phyloP scores from a whole-genome alignment of 2,329 filamentous ascomycete genomes.

The Teratosphaeria nubilosa region DNA sequence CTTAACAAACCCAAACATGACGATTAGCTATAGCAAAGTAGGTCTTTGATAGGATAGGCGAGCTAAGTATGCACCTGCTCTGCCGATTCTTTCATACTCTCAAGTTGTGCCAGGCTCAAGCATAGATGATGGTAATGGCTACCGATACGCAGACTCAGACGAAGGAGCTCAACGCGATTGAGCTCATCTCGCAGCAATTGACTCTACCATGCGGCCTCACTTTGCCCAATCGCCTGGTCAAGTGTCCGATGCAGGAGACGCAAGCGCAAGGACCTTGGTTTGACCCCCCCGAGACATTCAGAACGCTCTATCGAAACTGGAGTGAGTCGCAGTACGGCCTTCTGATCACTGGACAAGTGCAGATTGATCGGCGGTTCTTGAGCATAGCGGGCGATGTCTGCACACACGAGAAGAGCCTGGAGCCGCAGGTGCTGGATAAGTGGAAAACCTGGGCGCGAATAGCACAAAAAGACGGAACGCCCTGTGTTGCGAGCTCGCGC shows the following conservation, averaged over 20 bases:
- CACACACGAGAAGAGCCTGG: slow-evolving; percentile 15
- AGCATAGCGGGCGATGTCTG: slow-evolving; percentile 24
- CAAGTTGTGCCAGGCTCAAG: too few species aligned
- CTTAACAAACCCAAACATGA: background rate
- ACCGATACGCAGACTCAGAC: background rate
- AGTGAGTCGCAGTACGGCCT: slow-evolving; percentile 33
- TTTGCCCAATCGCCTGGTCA: slow-evolving; percentile 29
- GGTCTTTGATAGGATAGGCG: background rate
- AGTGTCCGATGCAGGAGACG: slow-evolving; percentile 39
- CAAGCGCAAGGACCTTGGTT: slow-evolving; percentile 20
- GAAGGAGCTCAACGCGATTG: background rate
- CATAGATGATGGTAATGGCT: background rate
- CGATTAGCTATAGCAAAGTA: background rate
- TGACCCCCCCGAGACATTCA: slow-evolving; percentile 35
- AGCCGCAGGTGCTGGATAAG: slow-evolving; percentile 15
- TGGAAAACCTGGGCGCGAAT: slow-evolving; percentile 27
- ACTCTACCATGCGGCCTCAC: slow-evolving; percentile 3
- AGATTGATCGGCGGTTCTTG: slow-evolving; percentile 36
- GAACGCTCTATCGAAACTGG: slow-evolving; percentile 44
- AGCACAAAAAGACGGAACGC: slow-evolving; percentile 31
- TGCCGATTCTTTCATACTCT: too few species aligned
- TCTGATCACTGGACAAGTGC: slow-evolving; percentile 35
- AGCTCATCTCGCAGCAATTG: background rate
- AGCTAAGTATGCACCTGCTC: too few species aligned
- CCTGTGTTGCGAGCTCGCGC: slow-evolving; percentile 34